Evolutionary conservation across 768 basidiomycete genomes (phyloP).

Genomic region (Hemileccinum rubropunctum): DNA sequence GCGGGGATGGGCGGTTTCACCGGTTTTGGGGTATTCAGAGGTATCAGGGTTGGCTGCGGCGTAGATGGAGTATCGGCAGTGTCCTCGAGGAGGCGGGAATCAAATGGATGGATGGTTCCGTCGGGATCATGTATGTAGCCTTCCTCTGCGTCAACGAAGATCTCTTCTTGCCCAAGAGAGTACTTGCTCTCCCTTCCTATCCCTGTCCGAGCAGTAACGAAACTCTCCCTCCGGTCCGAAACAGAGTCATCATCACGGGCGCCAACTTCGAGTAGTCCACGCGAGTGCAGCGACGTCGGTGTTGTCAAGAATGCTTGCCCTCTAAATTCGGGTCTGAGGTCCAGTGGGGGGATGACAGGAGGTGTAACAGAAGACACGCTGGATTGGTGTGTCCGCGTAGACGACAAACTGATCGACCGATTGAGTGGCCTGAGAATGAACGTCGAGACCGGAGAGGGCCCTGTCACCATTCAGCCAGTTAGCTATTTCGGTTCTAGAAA

Average conservation of each 20-base stretch:
- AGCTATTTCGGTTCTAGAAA: conserved; percentile 1
- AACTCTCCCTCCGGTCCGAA: conserved; percentile 56
- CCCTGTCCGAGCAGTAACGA: conserved; percentile 45
- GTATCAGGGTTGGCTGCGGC: not conserved
- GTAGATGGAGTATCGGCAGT: conserved; percentile 4
- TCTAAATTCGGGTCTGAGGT: conserved; percentile 54
- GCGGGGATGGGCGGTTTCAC: conserved; percentile 23
- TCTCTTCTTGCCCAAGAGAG: conserved; percentile 27
- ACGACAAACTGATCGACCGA: conserved; percentile 61
- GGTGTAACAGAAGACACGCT: conserved; percentile 36
- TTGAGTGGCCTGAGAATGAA: conserved; percentile 67
- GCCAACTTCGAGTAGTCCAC: conserved; percentile 21
- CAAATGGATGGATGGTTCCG: conserved; percentile 23
- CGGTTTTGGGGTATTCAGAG: conserved; percentile 1
- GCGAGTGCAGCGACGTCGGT: conserved; percentile 25
- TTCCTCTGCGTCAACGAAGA: conserved; percentile 29
- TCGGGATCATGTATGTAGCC: conserved; percentile 19
- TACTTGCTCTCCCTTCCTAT: conserved; percentile 29
- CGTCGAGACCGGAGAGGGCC: conserved; percentile 50
- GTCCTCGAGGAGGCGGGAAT: conserved; percentile 18
- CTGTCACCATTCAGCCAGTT: conserved; percentile 23
- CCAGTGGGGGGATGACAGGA: conserved; percentile 57
- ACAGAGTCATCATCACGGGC: conserved; percentile 39
- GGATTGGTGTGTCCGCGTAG: conserved; percentile 56
- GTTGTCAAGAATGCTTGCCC: conserved; percentile 30